These are phyloP conservation scores for Beta corolliflora DNA, from an alignment of 179 eudicot species.

Conservation along the genomic window DNA sequence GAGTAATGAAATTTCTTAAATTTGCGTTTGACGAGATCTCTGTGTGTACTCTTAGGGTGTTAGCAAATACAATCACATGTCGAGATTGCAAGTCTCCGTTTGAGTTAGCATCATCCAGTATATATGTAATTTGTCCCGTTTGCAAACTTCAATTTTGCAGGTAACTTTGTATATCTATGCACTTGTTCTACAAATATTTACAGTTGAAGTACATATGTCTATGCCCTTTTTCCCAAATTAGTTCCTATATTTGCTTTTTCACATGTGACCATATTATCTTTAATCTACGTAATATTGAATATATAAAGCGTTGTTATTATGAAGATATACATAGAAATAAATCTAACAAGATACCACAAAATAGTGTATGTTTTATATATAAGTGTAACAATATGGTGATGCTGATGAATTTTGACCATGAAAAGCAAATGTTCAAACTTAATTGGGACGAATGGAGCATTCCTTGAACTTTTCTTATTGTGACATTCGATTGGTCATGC, in stretches of 20 bases:
- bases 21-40: constrained; percentile 10
- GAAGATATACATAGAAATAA: no score
- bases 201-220: not conserved
- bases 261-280: no score
- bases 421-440: no score
- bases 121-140: constrained; percentile 31
- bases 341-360: no score
- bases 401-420: no score
- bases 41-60: constrained; percentile 19
- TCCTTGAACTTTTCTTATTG: not conserved
- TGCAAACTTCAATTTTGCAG: constrained; percentile 39
- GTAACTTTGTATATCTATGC: constrained; percentile 21
- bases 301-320: no score
- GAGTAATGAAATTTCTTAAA: constrained; percentile 14
- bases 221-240: no score
- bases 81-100: constrained; percentile 38
- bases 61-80: constrained; percentile 47
- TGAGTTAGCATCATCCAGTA: constrained; percentile 23
- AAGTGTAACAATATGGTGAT: no score
- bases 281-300: no score
- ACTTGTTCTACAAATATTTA: not conserved
- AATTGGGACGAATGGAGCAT: no score
- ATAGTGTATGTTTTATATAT: no score
- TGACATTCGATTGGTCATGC: not conserved
- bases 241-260: no score